Evolutionary conservation across 306 rosid species (phyloP), one percentile per base, ranked within the genome.

Genomic region (Glycine latifolia): DNA sequence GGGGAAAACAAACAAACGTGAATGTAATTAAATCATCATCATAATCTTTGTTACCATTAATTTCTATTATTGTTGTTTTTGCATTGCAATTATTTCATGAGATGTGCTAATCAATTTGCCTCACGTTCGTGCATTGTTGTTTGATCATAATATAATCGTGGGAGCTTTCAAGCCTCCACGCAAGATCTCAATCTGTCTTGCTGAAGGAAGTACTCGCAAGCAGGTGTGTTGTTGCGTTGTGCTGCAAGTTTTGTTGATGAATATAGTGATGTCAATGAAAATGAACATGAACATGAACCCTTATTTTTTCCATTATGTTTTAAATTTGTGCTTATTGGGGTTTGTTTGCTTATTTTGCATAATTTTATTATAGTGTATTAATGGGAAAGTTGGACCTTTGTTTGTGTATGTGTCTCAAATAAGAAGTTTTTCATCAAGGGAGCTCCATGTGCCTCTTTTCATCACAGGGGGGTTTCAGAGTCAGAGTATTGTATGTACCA

Each of bases 161-260:
- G 86, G 82, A 70, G 82, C 80, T 68, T 86, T 82, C 84, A 82
- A 79, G 39, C 71, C 86, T 0, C 79, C 89, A 3, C 78, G 84
- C 78, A 78, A 68, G 56, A 70, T 82, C 58, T 82, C 67, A 74
- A 82, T 86, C 71, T 52, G 79, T 9, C 61, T 86, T 1, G 43
- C 76, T 44, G 84, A 86, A 17, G 76, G 67, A 86, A 14, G 46
- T 74, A 74, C 76, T 16, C 86, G 83, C 71, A 82, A 82, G 71
- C 56, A 78, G 88, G 86, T 85, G 58, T 31, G 71, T 61, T 46
- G 31, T 44, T 43, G 8, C n/a, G 26, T 7, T 66, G 31, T 14
- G 35, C 2, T 46, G 70, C 47, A 75, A 60, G 0, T 26, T 26
- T 26, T 2, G 31, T 26, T 67, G 20, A 5, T 76, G 31, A 44